Conservation (phyloP, 2,329 filamentous ascomycete genomes). For the Aspergillus sp. region DNA sequence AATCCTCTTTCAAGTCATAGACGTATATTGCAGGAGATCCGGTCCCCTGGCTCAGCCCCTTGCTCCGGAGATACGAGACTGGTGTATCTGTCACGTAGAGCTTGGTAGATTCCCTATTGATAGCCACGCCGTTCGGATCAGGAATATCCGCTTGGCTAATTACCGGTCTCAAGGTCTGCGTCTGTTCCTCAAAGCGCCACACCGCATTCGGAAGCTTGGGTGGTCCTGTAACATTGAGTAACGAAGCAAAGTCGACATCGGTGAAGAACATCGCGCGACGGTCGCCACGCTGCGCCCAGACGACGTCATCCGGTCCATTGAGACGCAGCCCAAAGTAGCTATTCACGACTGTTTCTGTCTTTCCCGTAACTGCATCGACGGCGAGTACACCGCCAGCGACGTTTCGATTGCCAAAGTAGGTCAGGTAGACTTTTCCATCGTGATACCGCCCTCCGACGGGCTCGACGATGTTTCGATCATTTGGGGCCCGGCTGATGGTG, state of each 20-base stretch:
- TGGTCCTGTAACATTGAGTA: not conserved
- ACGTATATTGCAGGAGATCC: slow-evolving; percentile 3
- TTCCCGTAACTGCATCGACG: not conserved
- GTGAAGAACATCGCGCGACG: not conserved
- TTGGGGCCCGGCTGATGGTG: too few species aligned
- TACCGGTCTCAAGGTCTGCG: not conserved
- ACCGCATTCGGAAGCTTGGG: not conserved
- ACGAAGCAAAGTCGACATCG: not conserved
- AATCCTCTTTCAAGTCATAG: slow-evolving; percentile 10
- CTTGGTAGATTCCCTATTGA: not conserved
- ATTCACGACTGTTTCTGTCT: not conserved
- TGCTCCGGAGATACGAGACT: too few species aligned
- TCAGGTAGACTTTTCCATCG: too few species aligned
- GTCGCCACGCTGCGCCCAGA: not conserved
- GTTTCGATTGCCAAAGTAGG: not conserved
- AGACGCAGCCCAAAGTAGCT: not conserved
- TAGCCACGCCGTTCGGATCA: not conserved
- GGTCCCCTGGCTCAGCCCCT: not conserved
- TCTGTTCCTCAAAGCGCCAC: not conserved
- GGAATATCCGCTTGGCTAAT: not conserved
- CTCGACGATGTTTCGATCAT: too few species aligned
- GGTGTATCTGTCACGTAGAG: not conserved
- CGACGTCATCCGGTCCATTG: not conserved
- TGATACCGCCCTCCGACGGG: too few species aligned
- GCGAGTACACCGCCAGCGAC: too few species aligned